Conservation (phyloP, 2,329 filamentous ascomycete species). For the Volutella citrinella region DNA sequence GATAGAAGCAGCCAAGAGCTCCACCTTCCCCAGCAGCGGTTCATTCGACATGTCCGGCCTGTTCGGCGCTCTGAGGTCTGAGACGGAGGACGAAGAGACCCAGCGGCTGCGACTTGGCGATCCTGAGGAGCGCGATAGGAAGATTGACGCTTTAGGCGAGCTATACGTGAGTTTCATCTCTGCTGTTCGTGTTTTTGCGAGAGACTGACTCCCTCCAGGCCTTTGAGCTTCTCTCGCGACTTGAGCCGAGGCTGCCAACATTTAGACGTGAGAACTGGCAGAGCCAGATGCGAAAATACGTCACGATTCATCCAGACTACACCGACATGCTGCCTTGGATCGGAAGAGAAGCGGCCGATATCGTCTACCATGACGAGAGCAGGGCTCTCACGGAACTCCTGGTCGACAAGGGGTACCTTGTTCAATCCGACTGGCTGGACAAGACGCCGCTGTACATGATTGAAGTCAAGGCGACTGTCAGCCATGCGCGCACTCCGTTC, state of each 20-base stretch:
- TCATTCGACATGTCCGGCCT: conserved; percentile 7
- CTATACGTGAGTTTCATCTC: conserved; percentile 12
- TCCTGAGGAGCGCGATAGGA: conserved; percentile 13
- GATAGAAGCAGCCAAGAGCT: conserved; percentile 3
- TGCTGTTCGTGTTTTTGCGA: neutral
- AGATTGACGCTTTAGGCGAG: conserved; percentile 18
- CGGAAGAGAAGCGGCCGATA: conserved; percentile 43
- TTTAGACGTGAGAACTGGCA: conserved; percentile 44
- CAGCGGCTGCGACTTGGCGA: conserved; percentile 6
- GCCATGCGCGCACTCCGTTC: conserved; percentile 36
- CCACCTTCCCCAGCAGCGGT: neutral
- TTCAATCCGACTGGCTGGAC: conserved; percentile 21
- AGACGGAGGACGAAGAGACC: conserved; percentile 7
- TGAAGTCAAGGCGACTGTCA: conserved; percentile 50
- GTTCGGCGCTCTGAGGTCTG: conserved; percentile 9
- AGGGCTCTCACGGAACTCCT: conserved; percentile 33
- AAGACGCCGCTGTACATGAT: conserved; percentile 40
- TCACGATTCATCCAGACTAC: conserved; percentile 38
- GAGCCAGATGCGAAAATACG: conserved; percentile 44
- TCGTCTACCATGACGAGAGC: conserved; percentile 40
- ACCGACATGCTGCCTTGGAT: conserved; percentile 36
- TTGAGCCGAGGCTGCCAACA: conserved; percentile 24
- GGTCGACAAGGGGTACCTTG: conserved; percentile 32
- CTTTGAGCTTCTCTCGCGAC: conserved; percentile 36
- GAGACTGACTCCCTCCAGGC: conserved; percentile 27